Evolutionary conservation across 2,329 filamentous ascomycete species (phyloP).

Genomic region (Hypoxylon sp.): DNA sequence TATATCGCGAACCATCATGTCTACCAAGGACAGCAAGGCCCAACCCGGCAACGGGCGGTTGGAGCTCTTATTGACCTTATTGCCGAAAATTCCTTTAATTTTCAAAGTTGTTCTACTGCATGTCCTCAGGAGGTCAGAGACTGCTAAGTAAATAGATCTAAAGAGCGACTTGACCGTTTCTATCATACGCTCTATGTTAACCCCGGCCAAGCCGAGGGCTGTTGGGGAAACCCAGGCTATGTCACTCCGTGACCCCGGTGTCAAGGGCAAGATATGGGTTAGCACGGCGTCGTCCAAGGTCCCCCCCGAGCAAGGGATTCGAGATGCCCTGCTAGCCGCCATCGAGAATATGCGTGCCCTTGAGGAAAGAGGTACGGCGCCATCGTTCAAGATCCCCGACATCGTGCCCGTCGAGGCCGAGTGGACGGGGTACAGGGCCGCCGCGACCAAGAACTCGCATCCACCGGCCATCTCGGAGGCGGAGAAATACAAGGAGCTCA

Average conservation of each 20-base stretch:
- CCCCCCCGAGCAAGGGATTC: slow-evolving; percentile 69
- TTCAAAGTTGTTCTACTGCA: slow-evolving; percentile 74
- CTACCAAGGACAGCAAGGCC: slow-evolving; percentile 21
- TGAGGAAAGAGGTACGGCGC: slow-evolving; percentile 51
- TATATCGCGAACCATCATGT: slow-evolving; percentile 22
- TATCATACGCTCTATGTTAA: slow-evolving; percentile 77
- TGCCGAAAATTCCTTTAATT: slow-evolving; percentile 73
- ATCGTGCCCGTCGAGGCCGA: slow-evolving; percentile 75
- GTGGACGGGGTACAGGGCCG: slow-evolving; percentile 79
- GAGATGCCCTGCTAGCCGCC: slow-evolving; percentile 70
- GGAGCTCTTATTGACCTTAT: slow-evolving; percentile 53
- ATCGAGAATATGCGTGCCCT: slow-evolving; percentile 68
- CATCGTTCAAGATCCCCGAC: slow-evolving; percentile 62
- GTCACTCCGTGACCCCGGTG: slow-evolving; percentile 52
- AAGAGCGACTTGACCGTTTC: slow-evolving; percentile 80
- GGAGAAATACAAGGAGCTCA: slow-evolving; percentile 75
- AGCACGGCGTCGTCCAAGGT: slow-evolving; percentile 75
- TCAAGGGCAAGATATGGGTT: slow-evolving; percentile 88
- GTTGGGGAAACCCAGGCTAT: slow-evolving; percentile 73
- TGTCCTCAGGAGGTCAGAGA: slow-evolving; percentile 76
- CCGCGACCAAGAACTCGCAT: slow-evolving; percentile 63
- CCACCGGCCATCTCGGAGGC: slow-evolving; percentile 72
- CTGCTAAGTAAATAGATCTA: slow-evolving; percentile 83
- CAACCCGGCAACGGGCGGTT: slow-evolving; percentile 15
- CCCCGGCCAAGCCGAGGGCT: slow-evolving; percentile 61